Percentiles rank a stretch among this genome's conserved stretches.
Evolutionary conservation across 768 basidiomycete species (phyloP).

Genomic region (Mrakia hoshinonis): DNA sequence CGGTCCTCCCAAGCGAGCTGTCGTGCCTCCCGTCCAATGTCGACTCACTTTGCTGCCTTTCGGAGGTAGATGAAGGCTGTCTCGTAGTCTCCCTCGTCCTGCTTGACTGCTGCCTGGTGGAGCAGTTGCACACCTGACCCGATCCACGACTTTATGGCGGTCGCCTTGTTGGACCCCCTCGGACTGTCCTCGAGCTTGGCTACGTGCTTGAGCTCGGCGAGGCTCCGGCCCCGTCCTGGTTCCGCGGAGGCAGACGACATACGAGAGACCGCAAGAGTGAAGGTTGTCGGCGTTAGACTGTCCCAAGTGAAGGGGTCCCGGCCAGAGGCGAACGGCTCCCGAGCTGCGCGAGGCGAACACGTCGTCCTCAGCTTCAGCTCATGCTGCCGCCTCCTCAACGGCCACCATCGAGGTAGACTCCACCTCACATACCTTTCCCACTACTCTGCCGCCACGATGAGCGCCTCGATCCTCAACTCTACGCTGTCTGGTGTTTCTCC

Average conservation of each 20-base stretch:
- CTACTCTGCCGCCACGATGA: background rate
- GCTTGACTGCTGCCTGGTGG: background rate
- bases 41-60: constrained; percentile 27
- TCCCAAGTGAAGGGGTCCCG: too few relatives aligned
- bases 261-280: background rate
- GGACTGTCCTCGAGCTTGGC: constrained; percentile 12
- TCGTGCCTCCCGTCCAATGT: background rate
- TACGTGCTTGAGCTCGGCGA: constrained; percentile 22
- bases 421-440: background rate
- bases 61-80: constrained; percentile 19
- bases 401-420: background rate
- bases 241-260: background rate
- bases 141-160: constrained; percentile 15
- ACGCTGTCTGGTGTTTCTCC: background rate
- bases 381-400: background rate
- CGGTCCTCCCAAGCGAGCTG: background rate
- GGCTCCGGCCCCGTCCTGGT: background rate
- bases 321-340: too few relatives aligned
- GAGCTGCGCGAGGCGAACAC: too few relatives aligned
- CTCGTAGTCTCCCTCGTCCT: constrained; percentile 13
- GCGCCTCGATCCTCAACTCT: background rate
- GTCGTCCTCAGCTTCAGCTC: background rate
- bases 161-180: background rate
- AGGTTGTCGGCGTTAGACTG: background rate
- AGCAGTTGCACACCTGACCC: constrained; percentile 1